phyloP scores from a whole-genome alignment of 1,139 yeast genomes.

The Scheffersomyces stambukii region DNA sequence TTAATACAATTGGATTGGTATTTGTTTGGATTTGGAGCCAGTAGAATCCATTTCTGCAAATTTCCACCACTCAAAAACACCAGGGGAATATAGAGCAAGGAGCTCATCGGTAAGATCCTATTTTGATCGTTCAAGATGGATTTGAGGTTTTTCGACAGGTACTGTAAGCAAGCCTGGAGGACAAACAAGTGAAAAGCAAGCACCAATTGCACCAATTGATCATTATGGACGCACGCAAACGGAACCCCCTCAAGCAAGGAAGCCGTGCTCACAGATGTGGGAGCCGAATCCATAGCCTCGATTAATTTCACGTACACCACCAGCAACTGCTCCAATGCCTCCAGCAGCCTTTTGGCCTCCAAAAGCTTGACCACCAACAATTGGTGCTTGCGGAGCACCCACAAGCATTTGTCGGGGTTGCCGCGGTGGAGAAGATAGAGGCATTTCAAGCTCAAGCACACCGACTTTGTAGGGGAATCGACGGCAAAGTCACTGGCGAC shows the following conservation, averaged over 20 bases:
- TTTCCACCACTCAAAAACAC: slow-evolving; percentile 19
- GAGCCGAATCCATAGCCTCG: not conserved
- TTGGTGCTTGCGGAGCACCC: slow-evolving; percentile 24
- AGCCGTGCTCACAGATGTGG: not conserved
- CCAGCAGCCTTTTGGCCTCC: slow-evolving; percentile 17
- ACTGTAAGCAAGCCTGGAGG: slow-evolving; percentile 28
- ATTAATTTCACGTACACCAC: slow-evolving; percentile 5
- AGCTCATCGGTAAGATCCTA: slow-evolving; percentile 7
- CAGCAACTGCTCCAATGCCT: slow-evolving; percentile 13
- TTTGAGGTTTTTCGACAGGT: slow-evolving; percentile 17
- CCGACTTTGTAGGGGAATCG: slow-evolving; percentile 11
- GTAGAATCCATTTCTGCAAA: slow-evolving; percentile 22
- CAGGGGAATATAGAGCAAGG: slow-evolving; percentile 13
- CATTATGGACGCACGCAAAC: slow-evolving; percentile 4
- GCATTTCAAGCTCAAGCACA: slow-evolving; percentile 12
- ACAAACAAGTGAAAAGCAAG: slow-evolving; percentile 30
- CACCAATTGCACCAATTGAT: slow-evolving; percentile 17
- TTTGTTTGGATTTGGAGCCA: slow-evolving; percentile 9
- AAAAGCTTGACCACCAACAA: slow-evolving; percentile 25
- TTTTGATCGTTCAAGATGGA: slow-evolving; percentile 10
- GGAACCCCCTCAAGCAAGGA: slow-evolving; percentile 9
- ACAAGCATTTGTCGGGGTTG: slow-evolving; percentile 7
- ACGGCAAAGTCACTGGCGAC: slow-evolving; percentile 2
- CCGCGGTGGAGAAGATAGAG: slow-evolving; percentile 7
- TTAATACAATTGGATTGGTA: slow-evolving; percentile 17